phyloP scores from a whole-genome alignment of 495 filamentous ascomycete genomes.

The Hypoxylon subgilvum region DNA sequence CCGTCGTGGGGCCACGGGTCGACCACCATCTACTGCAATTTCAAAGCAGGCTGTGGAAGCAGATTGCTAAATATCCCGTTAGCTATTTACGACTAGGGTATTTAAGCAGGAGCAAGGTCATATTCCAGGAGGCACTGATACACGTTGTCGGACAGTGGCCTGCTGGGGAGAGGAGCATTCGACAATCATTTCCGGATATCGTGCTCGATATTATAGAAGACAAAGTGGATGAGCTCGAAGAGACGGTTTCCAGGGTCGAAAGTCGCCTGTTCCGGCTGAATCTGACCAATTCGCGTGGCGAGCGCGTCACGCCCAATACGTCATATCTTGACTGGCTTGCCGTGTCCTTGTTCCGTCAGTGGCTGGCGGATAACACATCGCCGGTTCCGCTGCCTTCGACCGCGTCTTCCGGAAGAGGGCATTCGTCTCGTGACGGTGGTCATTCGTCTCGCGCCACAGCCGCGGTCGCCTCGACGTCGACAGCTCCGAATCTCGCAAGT shows the following conservation, averaged over 20 bases:
- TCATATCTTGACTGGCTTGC: conserved; percentile 88
- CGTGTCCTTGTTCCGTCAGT: conserved; percentile 83
- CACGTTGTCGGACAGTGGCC: conserved; percentile 96
- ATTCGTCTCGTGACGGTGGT: conserved; percentile 32
- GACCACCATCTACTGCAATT: conserved; percentile 93
- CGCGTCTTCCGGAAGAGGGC: conserved; percentile 30
- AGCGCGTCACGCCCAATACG: conserved; percentile 76
- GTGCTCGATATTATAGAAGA: conserved; percentile 90
- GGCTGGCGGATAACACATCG: conserved; percentile 85
- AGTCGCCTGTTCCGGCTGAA: conserved; percentile 79
- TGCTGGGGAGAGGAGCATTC: conserved; percentile 73
- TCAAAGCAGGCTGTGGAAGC: conserved; percentile 85
- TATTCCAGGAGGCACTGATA: conserved; percentile 87
- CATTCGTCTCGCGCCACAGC: conserved; percentile 18
- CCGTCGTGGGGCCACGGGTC: conserved; percentile 85
- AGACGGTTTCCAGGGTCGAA: conserved; percentile 70
- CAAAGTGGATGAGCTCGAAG: conserved; percentile 83
- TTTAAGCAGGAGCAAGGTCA: conserved; percentile 79
- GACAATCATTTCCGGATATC: conserved; percentile 68
- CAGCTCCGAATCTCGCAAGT: conserved; percentile 51
- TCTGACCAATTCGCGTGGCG: conserved; percentile 77
- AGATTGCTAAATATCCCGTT: conserved; percentile 92
- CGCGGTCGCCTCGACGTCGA: conserved; percentile 23
- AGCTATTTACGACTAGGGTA: conserved; percentile 90
- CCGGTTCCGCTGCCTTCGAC: conserved; percentile 65